Percentiles rank a stretch among this genome's conserved stretches.
These are phyloP conservation scores for Tremellales sp. DNA, from an alignment of 1,284 basidiomycete species.

Conservation along the genomic window DNA sequence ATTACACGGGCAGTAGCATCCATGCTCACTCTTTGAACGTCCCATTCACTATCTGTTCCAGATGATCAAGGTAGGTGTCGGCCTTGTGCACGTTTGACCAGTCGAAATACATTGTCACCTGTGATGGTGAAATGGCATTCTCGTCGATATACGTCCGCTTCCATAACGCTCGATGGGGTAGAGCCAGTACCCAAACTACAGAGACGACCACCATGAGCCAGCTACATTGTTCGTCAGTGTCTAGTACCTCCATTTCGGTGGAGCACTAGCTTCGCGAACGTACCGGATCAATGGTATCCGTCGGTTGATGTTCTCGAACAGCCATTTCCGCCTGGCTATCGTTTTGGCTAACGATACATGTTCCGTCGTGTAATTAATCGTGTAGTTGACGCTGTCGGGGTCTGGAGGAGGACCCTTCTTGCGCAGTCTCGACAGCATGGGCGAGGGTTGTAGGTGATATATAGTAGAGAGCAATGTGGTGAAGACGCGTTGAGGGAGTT, in stretches of 20 bases:
- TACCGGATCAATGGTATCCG: conserved; percentile 19
- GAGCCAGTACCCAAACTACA: conserved; percentile 66
- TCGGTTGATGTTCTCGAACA: conserved; percentile 10
- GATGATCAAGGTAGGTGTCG: conserved; percentile 65
- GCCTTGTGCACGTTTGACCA: conserved; percentile 84
- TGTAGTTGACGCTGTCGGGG: conserved; percentile 19
- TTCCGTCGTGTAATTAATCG: conserved; percentile 22
- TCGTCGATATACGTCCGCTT: conserved; percentile 79
- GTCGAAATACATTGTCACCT: conserved; percentile 80
- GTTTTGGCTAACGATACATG: conserved; percentile 26
- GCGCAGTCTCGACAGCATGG: conserved; percentile 16
- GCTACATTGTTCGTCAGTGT: conserved; percentile 4
- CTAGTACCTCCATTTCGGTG: not conserved
- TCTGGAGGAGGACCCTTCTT: conserved; percentile 11
- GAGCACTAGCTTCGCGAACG: not conserved
- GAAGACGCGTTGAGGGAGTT: not conserved
- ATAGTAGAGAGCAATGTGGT: conserved; percentile 1
- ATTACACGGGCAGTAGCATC: not conserved
- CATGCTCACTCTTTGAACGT: conserved; percentile 64
- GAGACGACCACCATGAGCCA: conserved; percentile 58
- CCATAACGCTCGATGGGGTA: conserved; percentile 65
- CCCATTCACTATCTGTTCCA: conserved; percentile 66
- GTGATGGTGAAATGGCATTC: conserved; percentile 84
- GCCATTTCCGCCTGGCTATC: conserved; percentile 15
- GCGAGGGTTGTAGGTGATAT: not conserved